phyloP scores from a whole-genome alignment of 495 filamentous ascomycete genomes.

The Penicillium lividum region DNA sequence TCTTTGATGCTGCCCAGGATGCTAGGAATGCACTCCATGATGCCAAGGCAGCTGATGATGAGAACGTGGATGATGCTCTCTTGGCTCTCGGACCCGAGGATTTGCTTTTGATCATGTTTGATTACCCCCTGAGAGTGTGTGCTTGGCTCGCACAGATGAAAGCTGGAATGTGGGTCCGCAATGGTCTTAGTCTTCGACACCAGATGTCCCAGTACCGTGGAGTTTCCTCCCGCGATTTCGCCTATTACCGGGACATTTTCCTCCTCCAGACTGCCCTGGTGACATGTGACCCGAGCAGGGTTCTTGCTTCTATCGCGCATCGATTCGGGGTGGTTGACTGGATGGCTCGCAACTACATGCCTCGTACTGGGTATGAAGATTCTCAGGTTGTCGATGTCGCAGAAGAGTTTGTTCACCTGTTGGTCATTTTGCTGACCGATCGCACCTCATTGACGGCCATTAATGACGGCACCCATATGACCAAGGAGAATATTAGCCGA shows the following conservation, averaged over 20 bases:
- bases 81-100: conserved; percentile 59
- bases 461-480: conserved; percentile 64
- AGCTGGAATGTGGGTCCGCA: conserved; percentile 97
- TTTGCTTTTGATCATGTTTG: conserved; percentile 82
- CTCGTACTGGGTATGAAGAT: conserved; percentile 73
- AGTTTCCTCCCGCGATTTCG: conserved; percentile 82
- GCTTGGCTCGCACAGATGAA: conserved; percentile 98
- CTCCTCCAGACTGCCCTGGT: conserved; percentile 89
- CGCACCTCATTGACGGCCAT: conserved; percentile 73
- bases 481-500: conserved; percentile 71
- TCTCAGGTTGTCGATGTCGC: conserved; percentile 84
- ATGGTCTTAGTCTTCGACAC: conserved; percentile 91
- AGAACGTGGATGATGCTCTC: conserved; percentile 21
- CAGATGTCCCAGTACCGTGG: conserved; percentile 91
- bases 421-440: conserved; percentile 89
- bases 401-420: conserved; percentile 92
- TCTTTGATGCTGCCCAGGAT: conserved; percentile 56
- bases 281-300: conserved; percentile 76
- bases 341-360: conserved; percentile 78
- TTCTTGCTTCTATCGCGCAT: conserved; percentile 88
- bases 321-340: conserved; percentile 88
- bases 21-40: conserved; percentile 33
- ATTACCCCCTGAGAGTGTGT: conserved; percentile 89
- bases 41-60: conserved; percentile 14
- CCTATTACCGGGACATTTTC: conserved; percentile 93